Conservation (phyloP, 2,329 filamentous ascomycete genomes). For the Taxawa tesnikishii region DNA sequence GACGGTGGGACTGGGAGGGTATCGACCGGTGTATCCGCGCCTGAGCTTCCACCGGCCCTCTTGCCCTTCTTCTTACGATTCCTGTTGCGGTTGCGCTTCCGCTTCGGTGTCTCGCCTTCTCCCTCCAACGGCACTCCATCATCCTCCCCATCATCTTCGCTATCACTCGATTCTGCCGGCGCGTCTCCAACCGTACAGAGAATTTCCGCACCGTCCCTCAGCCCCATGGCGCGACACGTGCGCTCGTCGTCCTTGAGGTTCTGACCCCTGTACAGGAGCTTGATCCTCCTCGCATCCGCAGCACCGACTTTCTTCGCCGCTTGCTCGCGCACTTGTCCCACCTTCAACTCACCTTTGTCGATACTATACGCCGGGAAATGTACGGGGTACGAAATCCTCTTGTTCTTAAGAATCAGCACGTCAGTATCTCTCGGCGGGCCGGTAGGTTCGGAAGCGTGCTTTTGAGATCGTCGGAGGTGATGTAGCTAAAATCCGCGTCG, state of each 20-base stretch:
- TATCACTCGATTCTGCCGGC: constrained; percentile 26
- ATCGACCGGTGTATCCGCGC: constrained; percentile 15
- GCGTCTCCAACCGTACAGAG: constrained; percentile 45
- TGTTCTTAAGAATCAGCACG: constrained; percentile 57
- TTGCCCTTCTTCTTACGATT: constrained; percentile 35
- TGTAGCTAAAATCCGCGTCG: constrained; percentile 70
- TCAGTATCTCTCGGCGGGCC: constrained; percentile 49
- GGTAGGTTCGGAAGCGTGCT: constrained; percentile 21
- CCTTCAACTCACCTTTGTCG: constrained; percentile 56
- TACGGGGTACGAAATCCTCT: constrained; percentile 52
- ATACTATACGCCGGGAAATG: constrained; percentile 68
- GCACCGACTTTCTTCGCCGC: constrained; percentile 55
- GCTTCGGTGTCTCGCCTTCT: constrained; percentile 23
- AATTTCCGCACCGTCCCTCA: constrained; percentile 48
- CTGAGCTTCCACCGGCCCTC: constrained; percentile 19
- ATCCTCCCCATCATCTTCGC: constrained; percentile 29
- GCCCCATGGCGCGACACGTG: constrained; percentile 45
- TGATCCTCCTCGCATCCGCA: constrained; percentile 44
- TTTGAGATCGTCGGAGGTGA: constrained; percentile 60
- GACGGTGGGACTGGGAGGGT: constrained; percentile 20
- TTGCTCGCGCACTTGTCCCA: constrained; percentile 55
- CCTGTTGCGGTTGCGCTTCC: constrained; percentile 25
- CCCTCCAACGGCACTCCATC: constrained; percentile 14
- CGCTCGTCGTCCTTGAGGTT: constrained; percentile 53
- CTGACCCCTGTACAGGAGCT: constrained; percentile 61